Conservation (phyloP, 805 yeast species). For the Huiozyma sinensis region DNA sequence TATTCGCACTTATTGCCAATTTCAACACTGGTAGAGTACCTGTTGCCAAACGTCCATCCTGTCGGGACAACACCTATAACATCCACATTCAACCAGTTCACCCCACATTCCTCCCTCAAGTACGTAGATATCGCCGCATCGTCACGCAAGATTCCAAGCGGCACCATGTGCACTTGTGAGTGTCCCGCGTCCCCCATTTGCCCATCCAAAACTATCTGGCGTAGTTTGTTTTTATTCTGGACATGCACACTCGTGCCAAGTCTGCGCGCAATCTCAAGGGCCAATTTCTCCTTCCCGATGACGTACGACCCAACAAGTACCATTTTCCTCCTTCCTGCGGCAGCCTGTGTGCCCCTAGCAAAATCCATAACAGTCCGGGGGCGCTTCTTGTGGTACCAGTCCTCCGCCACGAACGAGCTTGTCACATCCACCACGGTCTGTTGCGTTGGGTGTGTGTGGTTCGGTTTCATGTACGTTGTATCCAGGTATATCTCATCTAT, state of each 20-base stretch:
- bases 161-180: conserved; percentile 52
- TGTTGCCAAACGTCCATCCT: conserved; percentile 65
- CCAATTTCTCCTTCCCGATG: conserved; percentile 86
- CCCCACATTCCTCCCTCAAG: conserved; percentile 6
- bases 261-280: conserved; percentile 47
- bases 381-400: not conserved
- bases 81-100: conserved; percentile 12
- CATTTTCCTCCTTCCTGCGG: conserved; percentile 1
- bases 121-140: conserved; percentile 23
- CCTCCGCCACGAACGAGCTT: conserved; percentile 37
- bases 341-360: not conserved
- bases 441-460: conserved; percentile 70
- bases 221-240: conserved; percentile 3
- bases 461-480: conserved; percentile 78
- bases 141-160: conserved; percentile 47
- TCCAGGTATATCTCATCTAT: conserved; percentile 56
- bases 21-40: not conserved
- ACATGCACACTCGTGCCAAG: conserved; percentile 32
- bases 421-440: conserved; percentile 50
- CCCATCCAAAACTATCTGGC: conserved; percentile 3
- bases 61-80: conserved; percentile 77
- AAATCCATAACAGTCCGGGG: not conserved
- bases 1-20: conserved; percentile 7
- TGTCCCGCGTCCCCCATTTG: not conserved
- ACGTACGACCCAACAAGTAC: conserved; percentile 72